phyloP scores from a whole-genome alignment of 148 eudicot species.

The Nyssa sinensis region DNA sequence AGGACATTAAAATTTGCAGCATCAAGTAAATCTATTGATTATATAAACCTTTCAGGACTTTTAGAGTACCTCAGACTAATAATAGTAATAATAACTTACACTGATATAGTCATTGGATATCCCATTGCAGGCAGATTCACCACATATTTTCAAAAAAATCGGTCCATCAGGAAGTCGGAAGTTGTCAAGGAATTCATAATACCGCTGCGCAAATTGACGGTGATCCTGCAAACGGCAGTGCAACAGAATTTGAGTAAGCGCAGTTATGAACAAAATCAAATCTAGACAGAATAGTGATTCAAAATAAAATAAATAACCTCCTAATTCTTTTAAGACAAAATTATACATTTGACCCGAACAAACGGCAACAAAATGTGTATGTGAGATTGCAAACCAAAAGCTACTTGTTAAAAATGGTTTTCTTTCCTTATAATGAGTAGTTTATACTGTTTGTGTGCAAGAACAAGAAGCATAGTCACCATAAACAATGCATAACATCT shows the following conservation, averaged over 20 bases:
- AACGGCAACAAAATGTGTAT: not conserved
- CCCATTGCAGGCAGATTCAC: slow-evolving; percentile 84
- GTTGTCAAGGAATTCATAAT: slow-evolving; percentile 77
- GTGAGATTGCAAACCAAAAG: too few species aligned
- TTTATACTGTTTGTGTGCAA: not conserved
- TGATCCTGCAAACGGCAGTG: slow-evolving; percentile 65
- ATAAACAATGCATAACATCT: not conserved
- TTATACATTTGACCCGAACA: not conserved
- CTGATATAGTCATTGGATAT: slow-evolving; percentile 75
- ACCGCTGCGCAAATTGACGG: slow-evolving; percentile 75
- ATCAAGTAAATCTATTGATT: too few species aligned
- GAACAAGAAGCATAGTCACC: not conserved
- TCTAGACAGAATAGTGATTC: not conserved
- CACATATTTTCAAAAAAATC: slow-evolving; percentile 80
- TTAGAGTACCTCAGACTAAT: not conserved
- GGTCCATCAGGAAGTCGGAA: slow-evolving; percentile 87
- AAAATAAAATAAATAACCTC: not conserved
- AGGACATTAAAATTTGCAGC: not conserved
- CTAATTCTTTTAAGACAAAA: not conserved
- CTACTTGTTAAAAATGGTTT: not conserved
- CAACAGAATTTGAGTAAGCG: slow-evolving; percentile 11
- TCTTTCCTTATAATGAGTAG: not conserved
- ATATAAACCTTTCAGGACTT: too few species aligned
- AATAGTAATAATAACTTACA: slow-evolving; percentile 43
- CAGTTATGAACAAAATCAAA: not conserved